Conservation (phyloP, 345 rosid genomes). For the Leavenworthia alabamica region DNA sequence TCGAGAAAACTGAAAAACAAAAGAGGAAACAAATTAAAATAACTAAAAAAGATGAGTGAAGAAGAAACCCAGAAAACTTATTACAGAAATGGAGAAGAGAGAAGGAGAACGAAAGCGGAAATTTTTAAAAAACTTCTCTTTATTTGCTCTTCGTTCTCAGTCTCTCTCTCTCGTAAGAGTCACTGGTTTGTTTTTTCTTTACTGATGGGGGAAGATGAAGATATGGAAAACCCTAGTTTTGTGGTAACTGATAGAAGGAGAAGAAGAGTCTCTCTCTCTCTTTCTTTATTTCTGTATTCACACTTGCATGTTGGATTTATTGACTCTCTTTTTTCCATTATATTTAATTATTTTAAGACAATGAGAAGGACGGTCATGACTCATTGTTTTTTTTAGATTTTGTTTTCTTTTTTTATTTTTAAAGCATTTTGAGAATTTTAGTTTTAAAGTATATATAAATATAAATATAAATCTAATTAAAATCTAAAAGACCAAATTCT, state of each 20-base stretch:
- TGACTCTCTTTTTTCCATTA: conserved; percentile 3
- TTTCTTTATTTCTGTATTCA: not conserved
- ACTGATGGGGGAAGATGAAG: conserved; percentile 16
- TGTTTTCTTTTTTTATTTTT: conserved; percentile 11
- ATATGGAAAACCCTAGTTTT: conserved; percentile 37
- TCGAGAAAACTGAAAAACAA: not conserved
- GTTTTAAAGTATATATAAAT: too few species aligned
- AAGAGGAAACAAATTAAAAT: not conserved
- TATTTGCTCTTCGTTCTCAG: conserved; percentile 67
- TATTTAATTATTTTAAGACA: not conserved
- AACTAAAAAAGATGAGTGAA: not conserved
- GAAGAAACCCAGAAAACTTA: conserved; percentile 30
- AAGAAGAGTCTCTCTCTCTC: conserved; percentile 15
- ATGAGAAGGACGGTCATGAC: conserved; percentile 9
- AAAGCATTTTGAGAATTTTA: conserved; percentile 12
- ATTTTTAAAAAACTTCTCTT: conserved; percentile 24
- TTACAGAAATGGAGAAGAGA: conserved; percentile 27
- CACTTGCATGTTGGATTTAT: conserved; percentile 30
- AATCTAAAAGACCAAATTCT: conserved; percentile 14
- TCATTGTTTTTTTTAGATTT: conserved; percentile 16
- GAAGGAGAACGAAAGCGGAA: conserved; percentile 55
- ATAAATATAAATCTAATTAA: conserved; percentile 4
- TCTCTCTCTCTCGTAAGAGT: conserved; percentile 45
- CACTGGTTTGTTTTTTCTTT: not conserved
- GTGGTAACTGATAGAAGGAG: conserved; percentile 10